Evolutionary conservation across 768 basidiomycete genomes (phyloP).

Genomic region (Coprinellus micaceus): DNA sequence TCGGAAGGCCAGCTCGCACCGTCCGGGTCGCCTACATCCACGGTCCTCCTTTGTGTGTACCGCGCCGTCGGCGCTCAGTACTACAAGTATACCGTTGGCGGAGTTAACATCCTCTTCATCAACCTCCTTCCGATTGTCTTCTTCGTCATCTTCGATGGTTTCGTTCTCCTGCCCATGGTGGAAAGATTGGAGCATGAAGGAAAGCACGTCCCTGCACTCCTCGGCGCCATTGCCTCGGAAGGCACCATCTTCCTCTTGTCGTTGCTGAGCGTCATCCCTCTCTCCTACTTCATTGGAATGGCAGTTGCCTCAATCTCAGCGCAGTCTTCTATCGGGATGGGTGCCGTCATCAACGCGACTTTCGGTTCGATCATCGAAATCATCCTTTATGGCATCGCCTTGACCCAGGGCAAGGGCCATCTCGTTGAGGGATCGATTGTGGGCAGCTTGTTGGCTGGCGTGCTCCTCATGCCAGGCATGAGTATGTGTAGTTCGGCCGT

Average conservation of each 20-base stretch:
- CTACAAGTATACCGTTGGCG: constrained; percentile 98
- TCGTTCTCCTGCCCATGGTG: constrained; percentile 70
- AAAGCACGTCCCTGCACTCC: constrained; percentile 57
- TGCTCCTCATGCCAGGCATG: constrained; percentile 93
- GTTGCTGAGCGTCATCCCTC: constrained; percentile 88
- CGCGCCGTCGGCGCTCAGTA: constrained; percentile 86
- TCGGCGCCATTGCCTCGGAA: constrained; percentile 68
- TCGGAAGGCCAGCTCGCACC: constrained; percentile 90
- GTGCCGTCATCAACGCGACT: constrained; percentile 98
- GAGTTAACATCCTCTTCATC: constrained; percentile 97
- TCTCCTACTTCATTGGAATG: constrained; percentile 99
- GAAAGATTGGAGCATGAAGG: constrained; percentile 56
- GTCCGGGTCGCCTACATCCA: constrained; percentile 73
- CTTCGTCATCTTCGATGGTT: constrained; percentile 92
- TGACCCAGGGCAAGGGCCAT: constrained; percentile 87
- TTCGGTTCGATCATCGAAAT: constrained; percentile 99
- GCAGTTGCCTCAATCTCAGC: constrained; percentile 99
- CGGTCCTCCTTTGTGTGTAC: constrained; percentile 92
- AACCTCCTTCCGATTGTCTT: constrained; percentile 92
- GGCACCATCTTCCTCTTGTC: constrained; percentile 80
- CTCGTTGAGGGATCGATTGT: constrained; percentile 97
- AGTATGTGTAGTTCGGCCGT: constrained; percentile 94
- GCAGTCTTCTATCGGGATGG: constrained; percentile 98
- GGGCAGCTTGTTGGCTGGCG: constrained; percentile 91
- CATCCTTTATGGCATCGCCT: constrained; percentile 84